Base-by-base conservation (phyloP, 192 early-diverging fungal species). In the Linnemannia exigua region DNA sequence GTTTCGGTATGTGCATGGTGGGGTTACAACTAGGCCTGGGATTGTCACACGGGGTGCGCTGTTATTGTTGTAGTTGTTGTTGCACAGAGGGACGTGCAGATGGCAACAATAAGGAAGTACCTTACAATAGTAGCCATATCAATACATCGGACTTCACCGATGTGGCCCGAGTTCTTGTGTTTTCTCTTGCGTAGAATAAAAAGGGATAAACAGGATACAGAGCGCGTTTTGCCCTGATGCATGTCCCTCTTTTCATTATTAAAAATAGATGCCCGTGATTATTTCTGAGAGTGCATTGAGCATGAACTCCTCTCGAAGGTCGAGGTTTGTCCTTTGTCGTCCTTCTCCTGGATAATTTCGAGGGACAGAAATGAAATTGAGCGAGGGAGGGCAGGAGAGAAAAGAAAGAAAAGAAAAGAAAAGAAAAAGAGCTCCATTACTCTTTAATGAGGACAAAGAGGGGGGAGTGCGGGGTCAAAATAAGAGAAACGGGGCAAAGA, bases 221-320 rank as follows among this genome's bases (percentile, higher is more conserved):
- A 31, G 58, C 58, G 25, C 58, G 58, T 63, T 63, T 63, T 63
- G 58, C 20, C 54, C 54, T 58, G 54, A 58, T 11, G 54, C n/a
- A 12, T 31, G 25, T 61, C 58, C 58, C 28, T 63, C 31, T 28
- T 63, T 63, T 63, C 12, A 12, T 31, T 63, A n/a, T 44, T 63
- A 25, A 63, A 63, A 63, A 63, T 63, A 63, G 58, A 25, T 15
- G 22, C 22, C 50, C 4, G 14, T 6, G 41, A n/a, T 44, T 28
- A 58, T 58, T 58, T 44, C 41, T 44, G 41, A 44, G 41, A 44
- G 41, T 9, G 3, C 41, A 3, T 9, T 9, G 41, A 9, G 54
- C 58, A 63, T 63, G 58, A n/a, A 63, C 58, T 31, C 58, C 25
- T 61, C 3, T 58, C 20, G n/a, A 28, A 20, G 8, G 28, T 31